Evolutionary conservation across 805 yeast species (phyloP), one percentile per base, ranked within the genome.

Genomic region (Saccharomycopsis selenospora): DNA sequence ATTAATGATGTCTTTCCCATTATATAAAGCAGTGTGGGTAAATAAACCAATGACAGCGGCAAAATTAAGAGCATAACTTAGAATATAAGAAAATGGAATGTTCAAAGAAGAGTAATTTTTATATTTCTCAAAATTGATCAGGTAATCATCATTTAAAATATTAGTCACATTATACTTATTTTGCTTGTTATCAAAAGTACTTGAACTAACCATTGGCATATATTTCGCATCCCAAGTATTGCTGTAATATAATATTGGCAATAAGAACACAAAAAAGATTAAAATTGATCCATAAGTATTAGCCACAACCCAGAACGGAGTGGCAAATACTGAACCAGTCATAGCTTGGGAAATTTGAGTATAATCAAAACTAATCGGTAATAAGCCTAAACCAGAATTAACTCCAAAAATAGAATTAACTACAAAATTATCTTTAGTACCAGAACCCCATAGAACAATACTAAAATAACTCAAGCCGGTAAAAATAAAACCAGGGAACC

Each of bases 401-500:
- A 76, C 72, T 28, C 90, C 90, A 43, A 82, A 79, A 40, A 82
- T 66, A 46, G 80, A 77, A 54, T 79, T 80, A 4, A 78, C 71
- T 36, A 72, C 67, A 50, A 77, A 75, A 57, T 80, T 80, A 52
- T 79, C 60, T 52, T 63, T 61, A 11, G 64, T 62, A 44, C 57
- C 57, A 22, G 64, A 50, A 38, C 61, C 63, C 53, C 53, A 50
- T 3, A 47, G 20, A n/a, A 61, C 60, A 43, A 57, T 59, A 17
- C 70, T 75, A 62, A 84, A 82, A 56, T 75, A 74, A 0, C 80
- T 70, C 48, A 83, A 68, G 1, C 79, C 86, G 13, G 68, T 66
- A 65, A 80, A 80, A 22, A 84, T 66, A 57, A 69, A 81, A 48
- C 80, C 83, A 3, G 88, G 87, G 55, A 83, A 64, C 79, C 83